These are phyloP conservation scores for Picocystis sp. DNA, from an alignment of 163 green algal genomes.

Conservation along the genomic window DNA sequence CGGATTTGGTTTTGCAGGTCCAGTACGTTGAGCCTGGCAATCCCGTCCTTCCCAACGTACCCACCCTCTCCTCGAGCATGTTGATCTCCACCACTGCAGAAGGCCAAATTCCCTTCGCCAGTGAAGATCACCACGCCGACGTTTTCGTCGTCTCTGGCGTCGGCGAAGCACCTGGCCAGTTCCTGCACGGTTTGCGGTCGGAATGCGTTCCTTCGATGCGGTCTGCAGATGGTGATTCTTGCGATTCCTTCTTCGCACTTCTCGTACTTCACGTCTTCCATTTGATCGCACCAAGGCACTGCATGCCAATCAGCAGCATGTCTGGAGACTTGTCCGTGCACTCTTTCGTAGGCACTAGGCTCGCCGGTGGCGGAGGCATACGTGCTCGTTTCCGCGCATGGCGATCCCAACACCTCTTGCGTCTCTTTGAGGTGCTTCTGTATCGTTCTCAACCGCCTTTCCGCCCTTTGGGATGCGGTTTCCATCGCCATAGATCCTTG, in stretches of 20 bases:
- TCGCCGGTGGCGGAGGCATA: conserved; percentile 31
- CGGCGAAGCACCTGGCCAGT: conserved; percentile 68
- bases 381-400: conserved; percentile 6
- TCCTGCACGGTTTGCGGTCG: conserved; percentile 74
- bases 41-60: conserved; percentile 77
- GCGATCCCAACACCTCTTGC: neutral
- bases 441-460: neutral
- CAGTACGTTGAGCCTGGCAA: conserved; percentile 86
- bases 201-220: conserved; percentile 90
- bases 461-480: neutral
- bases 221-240: conserved; percentile 92
- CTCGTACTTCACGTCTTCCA: conserved; percentile 80
- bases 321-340: conserved; percentile 67
- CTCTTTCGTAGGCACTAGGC: conserved; percentile 44
- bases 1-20: conserved; percentile 56
- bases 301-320: conserved; percentile 11
- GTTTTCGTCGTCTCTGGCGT: conserved; percentile 68
- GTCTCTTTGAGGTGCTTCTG: neutral
- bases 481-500: no score
- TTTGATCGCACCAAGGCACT: conserved; percentile 8
- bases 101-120: conserved; percentile 62
- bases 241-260: conserved; percentile 45
- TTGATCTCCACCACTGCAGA: conserved; percentile 95
- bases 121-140: conserved; percentile 90
- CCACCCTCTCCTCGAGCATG: conserved; percentile 63